Evolutionary conservation across 169 alveolate species (phyloP), one percentile per base, ranked within the genome.

Genomic region (Eimeria acervulina): DNA sequence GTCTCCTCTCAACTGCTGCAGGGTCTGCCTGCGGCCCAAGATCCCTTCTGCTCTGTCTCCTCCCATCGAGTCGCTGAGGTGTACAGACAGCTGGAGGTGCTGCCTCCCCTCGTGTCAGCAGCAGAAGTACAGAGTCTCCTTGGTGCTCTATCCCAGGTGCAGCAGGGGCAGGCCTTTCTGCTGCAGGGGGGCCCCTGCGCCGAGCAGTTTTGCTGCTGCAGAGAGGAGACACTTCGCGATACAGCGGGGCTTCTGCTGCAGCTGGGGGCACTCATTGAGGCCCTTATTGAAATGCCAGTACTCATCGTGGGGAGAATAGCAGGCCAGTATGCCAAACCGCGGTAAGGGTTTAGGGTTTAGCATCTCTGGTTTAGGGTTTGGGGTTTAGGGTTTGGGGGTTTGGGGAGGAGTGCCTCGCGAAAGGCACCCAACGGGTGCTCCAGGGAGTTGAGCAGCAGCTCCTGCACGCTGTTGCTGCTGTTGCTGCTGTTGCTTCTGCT

Each of bases 281-380:
- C 70, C 21, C 38, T 21, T 19, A 38, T 68, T 1, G 47, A 95
- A 21, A 84, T 33, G 89, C 96, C 96, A 28, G 63, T 93, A 13
- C 28, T 94, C 28, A 66, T 80, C 36, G 85, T 97, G 7, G 98
- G 97, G 13, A 93, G 98, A 88, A 97, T 96, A 21, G 98, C 98
- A 17, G 98, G 98, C 23, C 97, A 97, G 94, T 97, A 93, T 85
- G 95, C 96, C 4, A 97, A 97, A 70, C 98, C 98, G 19, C 84
- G 98, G 80, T 95, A 97, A 23, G 94, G 42, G 55, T 74, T 74
- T 74, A 28, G 87, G 76, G 76, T 66, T 66, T 66, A 66, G 76
- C 28, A 19, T 66, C 15, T 66, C 5, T 6, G 76, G 76, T 28
- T 38, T 33, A 38, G 42, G 87, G 51, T 38, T 33, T 33, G n/a